These are phyloP conservation scores for Herpetospermum pedunculosum DNA, from an alignment of 306 rosid genomes.

Conservation along the genomic window DNA sequence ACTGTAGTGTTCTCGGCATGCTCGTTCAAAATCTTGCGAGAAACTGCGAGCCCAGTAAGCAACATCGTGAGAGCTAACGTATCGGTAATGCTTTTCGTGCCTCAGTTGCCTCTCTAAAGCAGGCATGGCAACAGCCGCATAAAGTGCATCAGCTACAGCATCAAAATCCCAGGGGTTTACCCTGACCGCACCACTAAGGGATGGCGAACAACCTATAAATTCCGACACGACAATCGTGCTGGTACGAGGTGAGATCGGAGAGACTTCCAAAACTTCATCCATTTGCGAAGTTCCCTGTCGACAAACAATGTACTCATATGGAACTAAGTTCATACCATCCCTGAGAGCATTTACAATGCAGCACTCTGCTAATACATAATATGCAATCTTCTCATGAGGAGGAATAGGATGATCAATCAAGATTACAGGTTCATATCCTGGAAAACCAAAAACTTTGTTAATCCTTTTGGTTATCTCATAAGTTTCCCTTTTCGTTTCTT, in stretches of 20 bases:
- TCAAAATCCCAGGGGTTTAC: constrained; percentile 73
- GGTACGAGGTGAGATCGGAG: constrained; percentile 26
- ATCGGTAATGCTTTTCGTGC: constrained; percentile 70
- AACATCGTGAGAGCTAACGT: constrained; percentile 77
- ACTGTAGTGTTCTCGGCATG: constrained; percentile 59
- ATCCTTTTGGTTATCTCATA: constrained; percentile 34
- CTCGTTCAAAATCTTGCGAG: constrained; percentile 48
- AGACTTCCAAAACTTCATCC: constrained; percentile 31
- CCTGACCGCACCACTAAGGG: constrained; percentile 88
- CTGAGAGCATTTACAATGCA: constrained; percentile 75
- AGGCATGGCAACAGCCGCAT: constrained; percentile 46
- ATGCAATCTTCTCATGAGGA: constrained; percentile 61
- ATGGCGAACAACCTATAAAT: constrained; percentile 83
- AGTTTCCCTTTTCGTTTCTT: constrained; percentile 42
- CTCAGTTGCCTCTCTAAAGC: constrained; percentile 47
- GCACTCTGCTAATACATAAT: constrained; percentile 66
- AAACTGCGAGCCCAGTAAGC: constrained; percentile 71
- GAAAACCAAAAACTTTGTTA: constrained; percentile 42
- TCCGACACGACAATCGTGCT: constrained; percentile 78
- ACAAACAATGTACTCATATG: constrained; percentile 55
- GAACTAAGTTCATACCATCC: constrained; percentile 83
- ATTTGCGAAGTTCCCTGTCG: constrained; percentile 60
- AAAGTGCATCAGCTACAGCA: constrained; percentile 69
- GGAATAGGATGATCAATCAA: constrained; percentile 48
- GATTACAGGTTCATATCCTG: constrained; percentile 57